These are phyloP conservation scores for Sporothrix pallida DNA, from an alignment of 2,329 filamentous ascomycete genomes.

Conservation along the genomic window DNA sequence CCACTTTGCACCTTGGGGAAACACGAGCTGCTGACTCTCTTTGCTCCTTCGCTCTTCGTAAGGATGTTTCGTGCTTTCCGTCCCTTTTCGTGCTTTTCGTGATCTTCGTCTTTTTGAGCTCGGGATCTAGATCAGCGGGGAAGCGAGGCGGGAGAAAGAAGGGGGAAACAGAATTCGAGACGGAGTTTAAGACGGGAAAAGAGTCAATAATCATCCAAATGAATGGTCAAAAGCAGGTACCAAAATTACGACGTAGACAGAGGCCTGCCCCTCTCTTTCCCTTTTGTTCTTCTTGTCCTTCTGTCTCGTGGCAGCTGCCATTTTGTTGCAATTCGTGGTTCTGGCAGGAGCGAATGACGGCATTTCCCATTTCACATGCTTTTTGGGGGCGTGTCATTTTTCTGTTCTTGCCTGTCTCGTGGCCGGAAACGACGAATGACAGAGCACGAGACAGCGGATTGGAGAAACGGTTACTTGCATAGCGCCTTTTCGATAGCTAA, in stretches of 20 bases:
- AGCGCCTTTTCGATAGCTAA: neutral
- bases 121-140: constrained; percentile 17
- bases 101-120: neutral
- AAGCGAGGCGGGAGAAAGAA: neutral
- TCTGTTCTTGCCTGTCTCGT: neutral
- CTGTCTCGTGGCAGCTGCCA: neutral
- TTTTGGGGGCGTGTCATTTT: neutral
- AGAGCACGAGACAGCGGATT: neutral
- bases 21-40: constrained; percentile 6
- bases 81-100: neutral
- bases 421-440: constrained; percentile 14
- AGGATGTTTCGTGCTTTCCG: neutral
- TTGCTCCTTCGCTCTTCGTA: neutral
- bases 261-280: neutral
- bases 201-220: neutral
- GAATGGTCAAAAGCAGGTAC: neutral
- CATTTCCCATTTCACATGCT: constrained; percentile 33
- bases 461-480: constrained; percentile 10
- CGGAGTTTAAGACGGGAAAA: neutral
- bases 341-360: neutral
- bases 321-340: neutral
- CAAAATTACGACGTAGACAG: neutral
- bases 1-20: too few relatives aligned
- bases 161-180: neutral
- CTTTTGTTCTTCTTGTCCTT: too few relatives aligned